Percentiles rank a stretch among this genome's conserved stretches.
These are phyloP conservation scores for Candida odintsovae DNA, from an alignment of 805 yeast species.

Conservation along the genomic window DNA sequence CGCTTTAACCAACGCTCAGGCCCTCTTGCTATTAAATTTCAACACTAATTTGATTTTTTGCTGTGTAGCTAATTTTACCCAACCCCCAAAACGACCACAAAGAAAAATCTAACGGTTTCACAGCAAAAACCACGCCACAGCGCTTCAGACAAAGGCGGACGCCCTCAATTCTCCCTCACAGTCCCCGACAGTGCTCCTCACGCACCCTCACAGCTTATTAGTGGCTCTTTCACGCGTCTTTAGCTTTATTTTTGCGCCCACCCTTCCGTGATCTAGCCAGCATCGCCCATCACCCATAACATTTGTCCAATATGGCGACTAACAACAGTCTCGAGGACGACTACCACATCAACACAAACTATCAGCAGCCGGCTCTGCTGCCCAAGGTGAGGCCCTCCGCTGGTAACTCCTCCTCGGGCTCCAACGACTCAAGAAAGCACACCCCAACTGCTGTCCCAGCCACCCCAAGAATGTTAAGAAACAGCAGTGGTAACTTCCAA, in stretches of 20 bases:
- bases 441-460: constrained; percentile 42
- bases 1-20: not conserved
- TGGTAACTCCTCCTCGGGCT: constrained; percentile 3
- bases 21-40: not conserved
- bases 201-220: too few species aligned
- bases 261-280: not conserved
- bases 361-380: constrained; percentile 16
- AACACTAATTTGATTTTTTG: not conserved
- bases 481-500: constrained; percentile 38
- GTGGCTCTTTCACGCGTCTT: not conserved
- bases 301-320: not conserved
- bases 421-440: constrained; percentile 5
- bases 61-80: not conserved
- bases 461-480: constrained; percentile 64
- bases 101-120: not conserved
- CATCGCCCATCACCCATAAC: not conserved
- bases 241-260: not conserved
- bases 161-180: not conserved
- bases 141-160: not conserved
- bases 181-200: not conserved
- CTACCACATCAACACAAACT: constrained; percentile 21
- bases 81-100: not conserved
- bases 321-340: constrained; percentile 13
- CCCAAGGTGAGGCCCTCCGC: constrained; percentile 22
- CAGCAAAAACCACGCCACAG: not conserved